Evolutionary conservation across 1,139 yeast species (phyloP), one percentile per base, ranked within the genome.

Genomic region (Blastobotrys serpentis): DNA sequence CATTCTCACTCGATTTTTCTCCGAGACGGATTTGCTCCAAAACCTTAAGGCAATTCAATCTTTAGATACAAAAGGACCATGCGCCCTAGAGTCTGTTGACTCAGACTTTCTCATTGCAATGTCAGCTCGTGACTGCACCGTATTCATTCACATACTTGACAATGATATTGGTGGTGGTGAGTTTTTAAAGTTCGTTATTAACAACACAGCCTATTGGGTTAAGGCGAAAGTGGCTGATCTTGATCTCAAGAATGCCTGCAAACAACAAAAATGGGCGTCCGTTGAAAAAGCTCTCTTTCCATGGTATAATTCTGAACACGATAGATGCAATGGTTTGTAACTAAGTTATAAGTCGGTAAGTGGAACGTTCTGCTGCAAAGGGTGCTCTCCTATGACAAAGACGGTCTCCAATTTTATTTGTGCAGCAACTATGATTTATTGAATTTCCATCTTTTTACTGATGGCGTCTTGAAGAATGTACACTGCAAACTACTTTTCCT

Each of bases 41-140:
- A 25, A 54, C 47, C 54, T 70, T 49, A 48, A 52, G 17, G 14
- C 47, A 10, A 47, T 61, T 3, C 71, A 67, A 46, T 30, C 22
- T 1, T 43, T 47, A 38, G 71, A 67, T 46, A 44, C 34, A 1
- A 32, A 40, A 22, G 71, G 69, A 1, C 53, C 64, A 2, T 51
- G 61, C 1, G 48, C 52, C 8, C 48, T 45, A 7, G 49, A 53
- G 3, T 46, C 53, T 6, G 48, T 59, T 1, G 57, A 59, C 11
- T 52, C 53, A 0, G 62, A 56, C 10, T 54, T 69, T 26, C 49
- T 64, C 34, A 21, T 55, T 4, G 72, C 73, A 21, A 71, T 70
- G 71, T 61, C 74, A 3, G 55, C 64, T 3, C 56, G 75, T 25
- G 75, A 71, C 44, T 65, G 72, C 29, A 66, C 73, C 0, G 44